Conservation (phyloP, 441 rosid genomes). For the Theobroma grandiflorum region DNA sequence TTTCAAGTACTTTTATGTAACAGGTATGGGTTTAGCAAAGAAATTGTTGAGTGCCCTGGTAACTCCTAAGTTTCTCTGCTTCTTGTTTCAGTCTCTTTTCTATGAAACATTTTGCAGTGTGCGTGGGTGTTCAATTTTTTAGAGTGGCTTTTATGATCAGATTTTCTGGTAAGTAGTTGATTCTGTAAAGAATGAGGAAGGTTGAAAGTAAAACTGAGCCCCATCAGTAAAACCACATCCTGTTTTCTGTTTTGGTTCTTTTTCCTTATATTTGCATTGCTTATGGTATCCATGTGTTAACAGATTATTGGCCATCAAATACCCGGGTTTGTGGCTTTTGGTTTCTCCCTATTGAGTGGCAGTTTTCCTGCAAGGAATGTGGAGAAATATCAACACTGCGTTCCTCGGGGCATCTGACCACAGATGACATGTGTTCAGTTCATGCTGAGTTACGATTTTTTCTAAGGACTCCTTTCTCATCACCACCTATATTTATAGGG, state of each 20-base stretch:
- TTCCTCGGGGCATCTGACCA: constrained; percentile 35
- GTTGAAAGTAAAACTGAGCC: background rate
- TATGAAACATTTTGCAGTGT: background rate
- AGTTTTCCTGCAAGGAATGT: constrained; percentile 80
- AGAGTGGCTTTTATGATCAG: constrained; percentile 1
- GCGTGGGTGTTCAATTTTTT: background rate
- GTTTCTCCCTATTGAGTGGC: constrained; percentile 88
- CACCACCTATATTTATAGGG: constrained; percentile 73
- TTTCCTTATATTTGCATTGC: constrained; percentile 9
- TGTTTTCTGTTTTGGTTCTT: background rate
- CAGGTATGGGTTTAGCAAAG: constrained; percentile 96
- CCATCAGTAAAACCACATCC: background rate
- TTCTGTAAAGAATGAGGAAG: background rate
- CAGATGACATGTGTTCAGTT: constrained; percentile 55
- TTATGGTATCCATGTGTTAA: constrained; percentile 23
- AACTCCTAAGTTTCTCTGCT: constrained; percentile 24
- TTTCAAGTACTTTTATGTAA: constrained; percentile 30
- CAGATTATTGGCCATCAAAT: constrained; percentile 93
- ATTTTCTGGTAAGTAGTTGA: background rate
- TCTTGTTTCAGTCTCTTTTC: constrained; percentile 7
- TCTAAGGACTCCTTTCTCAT: constrained; percentile 44
- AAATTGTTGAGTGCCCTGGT: constrained; percentile 94
- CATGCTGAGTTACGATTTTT: constrained; percentile 67
- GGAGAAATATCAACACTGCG: constrained; percentile 47
- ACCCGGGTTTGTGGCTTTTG: constrained; percentile 85